Evolutionary conservation across 2,329 filamentous ascomycete species (phyloP).

Genomic region (Exophiala oligosperma): DNA sequence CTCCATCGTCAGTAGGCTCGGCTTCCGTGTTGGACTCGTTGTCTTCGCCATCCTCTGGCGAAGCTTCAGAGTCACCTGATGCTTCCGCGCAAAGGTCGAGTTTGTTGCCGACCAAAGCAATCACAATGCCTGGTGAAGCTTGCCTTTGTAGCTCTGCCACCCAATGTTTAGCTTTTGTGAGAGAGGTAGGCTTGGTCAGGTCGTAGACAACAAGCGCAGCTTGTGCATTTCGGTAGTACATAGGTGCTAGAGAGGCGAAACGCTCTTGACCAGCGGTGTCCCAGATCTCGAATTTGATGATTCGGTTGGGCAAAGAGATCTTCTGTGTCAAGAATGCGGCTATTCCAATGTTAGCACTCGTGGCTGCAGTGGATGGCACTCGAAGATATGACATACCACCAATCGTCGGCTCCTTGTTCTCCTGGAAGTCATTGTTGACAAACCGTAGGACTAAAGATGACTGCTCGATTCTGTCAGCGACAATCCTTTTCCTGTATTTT

Average conservation of each 20-base stretch:
- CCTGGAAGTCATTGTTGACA: conserved; percentile 99
- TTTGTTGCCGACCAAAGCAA: conserved; percentile 96
- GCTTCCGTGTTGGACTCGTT: conserved; percentile 50
- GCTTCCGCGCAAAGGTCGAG: conserved; percentile 73
- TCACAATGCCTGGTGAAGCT: conserved; percentile 93
- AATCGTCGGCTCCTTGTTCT: conserved; percentile 99
- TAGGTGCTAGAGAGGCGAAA: conserved; percentile 92
- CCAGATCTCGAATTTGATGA: conserved; percentile 95
- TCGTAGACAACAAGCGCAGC: conserved; percentile 98
- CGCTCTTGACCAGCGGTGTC: conserved; percentile 97
- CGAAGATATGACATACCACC: conserved; percentile 64
- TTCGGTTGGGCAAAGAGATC: conserved; percentile 86
- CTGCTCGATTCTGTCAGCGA: conserved; percentile 49
- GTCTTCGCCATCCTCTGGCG: conserved; percentile 35
- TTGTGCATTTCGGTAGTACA: conserved; percentile 99
- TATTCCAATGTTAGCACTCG: conserved; percentile 39
- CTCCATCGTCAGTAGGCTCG: conserved; percentile 63
- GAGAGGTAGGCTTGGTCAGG: conserved; percentile 91
- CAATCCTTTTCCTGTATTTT: neutral
- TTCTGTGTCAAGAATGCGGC: conserved; percentile 98
- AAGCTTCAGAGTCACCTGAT: conserved; percentile 46
- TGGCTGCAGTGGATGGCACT: neutral
- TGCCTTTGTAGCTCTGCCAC: conserved; percentile 96
- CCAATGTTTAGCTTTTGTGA: conserved; percentile 98
- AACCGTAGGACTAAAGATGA: conserved; percentile 97